These are phyloP conservation scores for Botrytis deweyae DNA, from an alignment of 2,329 filamentous ascomycete genomes.

Conservation along the genomic window DNA sequence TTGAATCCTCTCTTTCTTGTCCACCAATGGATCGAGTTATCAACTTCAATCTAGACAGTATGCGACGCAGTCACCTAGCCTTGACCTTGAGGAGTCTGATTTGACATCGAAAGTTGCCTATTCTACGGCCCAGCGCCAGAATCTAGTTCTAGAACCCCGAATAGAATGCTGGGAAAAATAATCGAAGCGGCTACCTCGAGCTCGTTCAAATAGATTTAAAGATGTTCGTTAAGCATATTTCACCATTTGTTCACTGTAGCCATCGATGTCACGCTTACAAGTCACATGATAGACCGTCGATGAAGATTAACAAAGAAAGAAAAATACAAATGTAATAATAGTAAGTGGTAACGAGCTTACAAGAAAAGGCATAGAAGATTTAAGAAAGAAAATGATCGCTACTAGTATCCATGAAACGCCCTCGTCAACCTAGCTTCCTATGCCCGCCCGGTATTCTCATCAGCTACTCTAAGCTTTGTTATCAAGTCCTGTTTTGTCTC, in stretches of 20 bases:
- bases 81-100: too few species aligned
- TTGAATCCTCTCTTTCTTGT: too few species aligned
- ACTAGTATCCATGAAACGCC: neutral
- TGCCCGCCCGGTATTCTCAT: neutral
- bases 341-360: neutral
- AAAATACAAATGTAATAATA: neutral
- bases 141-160: too few species aligned
- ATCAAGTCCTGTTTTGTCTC: neutral
- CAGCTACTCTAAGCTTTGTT: neutral
- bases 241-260: neutral
- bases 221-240: neutral
- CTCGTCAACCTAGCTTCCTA: neutral
- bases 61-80: too few species aligned
- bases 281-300: neutral
- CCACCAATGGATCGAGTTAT: too few species aligned
- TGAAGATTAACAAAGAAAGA: neutral
- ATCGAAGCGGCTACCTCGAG: too few species aligned
- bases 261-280: neutral
- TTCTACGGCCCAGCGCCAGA: too few species aligned
- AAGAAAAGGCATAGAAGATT: neutral
- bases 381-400: neutral
- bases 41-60: too few species aligned
- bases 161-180: too few species aligned
- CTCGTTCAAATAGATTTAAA: too few species aligned
- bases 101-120: too few species aligned